phyloP scores from a whole-genome alignment of 2,329 filamentous ascomycete species.

The Calonectria naviculata region DNA sequence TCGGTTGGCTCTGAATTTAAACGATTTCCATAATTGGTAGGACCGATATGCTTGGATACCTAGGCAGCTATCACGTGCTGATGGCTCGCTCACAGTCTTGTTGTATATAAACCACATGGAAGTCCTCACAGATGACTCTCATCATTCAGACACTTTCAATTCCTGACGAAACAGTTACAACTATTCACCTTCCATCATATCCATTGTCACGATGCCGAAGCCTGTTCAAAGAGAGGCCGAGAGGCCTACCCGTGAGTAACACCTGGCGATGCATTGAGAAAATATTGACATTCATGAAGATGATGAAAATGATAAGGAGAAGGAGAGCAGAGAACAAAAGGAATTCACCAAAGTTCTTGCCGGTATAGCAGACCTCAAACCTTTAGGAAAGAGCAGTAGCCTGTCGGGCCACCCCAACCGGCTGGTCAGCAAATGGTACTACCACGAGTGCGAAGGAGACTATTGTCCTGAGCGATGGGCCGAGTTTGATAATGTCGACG shows the following conservation, averaged over 20 bases:
- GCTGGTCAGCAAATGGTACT: slow-evolving; percentile 29
- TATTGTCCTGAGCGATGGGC: slow-evolving; percentile 44
- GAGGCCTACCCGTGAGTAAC: neutral
- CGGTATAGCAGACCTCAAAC: neutral
- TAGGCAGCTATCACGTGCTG: neutral
- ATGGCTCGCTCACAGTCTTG: neutral
- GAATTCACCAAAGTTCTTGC: neutral
- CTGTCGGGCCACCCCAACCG: slow-evolving; percentile 7
- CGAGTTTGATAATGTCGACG: slow-evolving; percentile 39
- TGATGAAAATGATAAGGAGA: neutral
- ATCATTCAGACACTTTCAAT: neutral
- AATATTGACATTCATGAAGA: neutral
- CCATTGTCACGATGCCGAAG: neutral
- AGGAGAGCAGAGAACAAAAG: too few species aligned
- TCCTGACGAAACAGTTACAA: too few species aligned
- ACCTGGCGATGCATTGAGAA: neutral
- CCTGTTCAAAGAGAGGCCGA: neutral
- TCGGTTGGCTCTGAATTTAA: neutral
- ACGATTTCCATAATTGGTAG: neutral
- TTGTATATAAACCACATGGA: neutral
- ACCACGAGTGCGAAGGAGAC: slow-evolving; percentile 36
- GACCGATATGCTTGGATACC: neutral
- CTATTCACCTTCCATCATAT: neutral
- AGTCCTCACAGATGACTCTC: neutral
- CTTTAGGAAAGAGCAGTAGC: neutral